Percentiles rank a stretch among this genome's conserved stretches.
These are phyloP conservation scores for Leccinum obscurum DNA, from an alignment of 768 basidiomycete genomes.

Conservation along the genomic window DNA sequence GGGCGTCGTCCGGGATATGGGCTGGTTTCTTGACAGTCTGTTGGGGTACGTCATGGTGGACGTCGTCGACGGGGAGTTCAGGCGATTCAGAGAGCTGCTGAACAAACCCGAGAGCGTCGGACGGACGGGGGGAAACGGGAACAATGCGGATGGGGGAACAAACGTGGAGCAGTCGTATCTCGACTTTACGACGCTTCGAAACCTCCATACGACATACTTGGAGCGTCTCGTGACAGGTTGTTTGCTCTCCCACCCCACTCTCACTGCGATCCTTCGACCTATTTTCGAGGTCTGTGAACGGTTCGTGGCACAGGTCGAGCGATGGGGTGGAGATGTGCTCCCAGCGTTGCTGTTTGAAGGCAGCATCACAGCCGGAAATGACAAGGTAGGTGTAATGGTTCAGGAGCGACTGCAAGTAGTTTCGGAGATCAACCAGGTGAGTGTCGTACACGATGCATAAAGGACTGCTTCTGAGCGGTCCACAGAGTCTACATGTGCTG, in stretches of 20 bases:
- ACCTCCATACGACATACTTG: slow-evolving; percentile 79
- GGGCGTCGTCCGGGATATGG: slow-evolving; percentile 87
- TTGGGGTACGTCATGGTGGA: slow-evolving; percentile 88
- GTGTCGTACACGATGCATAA: background rate
- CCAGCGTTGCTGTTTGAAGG: slow-evolving; percentile 84
- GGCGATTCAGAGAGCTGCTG: slow-evolving; percentile 63
- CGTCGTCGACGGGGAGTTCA: slow-evolving; percentile 83
- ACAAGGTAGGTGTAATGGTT: slow-evolving; percentile 69
- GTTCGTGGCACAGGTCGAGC: slow-evolving; percentile 84
- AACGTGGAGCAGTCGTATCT: slow-evolving; percentile 41
- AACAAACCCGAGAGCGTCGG: slow-evolving; percentile 26
- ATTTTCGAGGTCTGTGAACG: slow-evolving; percentile 84
- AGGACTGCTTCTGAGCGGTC: background rate
- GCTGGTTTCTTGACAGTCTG: slow-evolving; percentile 86
- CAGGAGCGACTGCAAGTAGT: slow-evolving; percentile 67
- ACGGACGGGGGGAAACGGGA: slow-evolving; percentile 9
- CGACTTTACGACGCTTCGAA: slow-evolving; percentile 85
- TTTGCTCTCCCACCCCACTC: slow-evolving; percentile 63
- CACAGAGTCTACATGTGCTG: slow-evolving; percentile 63
- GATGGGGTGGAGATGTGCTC: slow-evolving; percentile 90
- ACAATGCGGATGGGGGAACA: slow-evolving; percentile 20
- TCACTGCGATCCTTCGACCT: slow-evolving; percentile 63
- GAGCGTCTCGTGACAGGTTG: slow-evolving; percentile 79
- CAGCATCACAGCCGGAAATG: slow-evolving; percentile 54
- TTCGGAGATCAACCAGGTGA: slow-evolving; percentile 76